Base-by-base conservation (phyloP, 345 rosid species). In the Populus euphratica region DNA sequence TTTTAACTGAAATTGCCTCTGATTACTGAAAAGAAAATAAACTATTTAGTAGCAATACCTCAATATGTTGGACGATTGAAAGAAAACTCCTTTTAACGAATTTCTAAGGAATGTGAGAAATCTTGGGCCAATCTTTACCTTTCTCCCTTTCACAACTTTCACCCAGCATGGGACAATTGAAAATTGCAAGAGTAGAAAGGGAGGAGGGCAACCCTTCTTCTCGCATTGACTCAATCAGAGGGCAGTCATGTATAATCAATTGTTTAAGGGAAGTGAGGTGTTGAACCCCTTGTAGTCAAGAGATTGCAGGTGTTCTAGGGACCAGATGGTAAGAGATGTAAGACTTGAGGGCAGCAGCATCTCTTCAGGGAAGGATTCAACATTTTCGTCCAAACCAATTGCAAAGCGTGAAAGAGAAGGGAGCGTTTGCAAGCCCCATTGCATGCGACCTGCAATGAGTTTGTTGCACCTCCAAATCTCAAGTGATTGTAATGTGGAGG, bases 291-390 rank as follows among this genome's bases (percentile, higher is more conserved):
- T 56, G 20, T 38, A 54, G 36, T 38, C 68, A 25, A 76, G 25
- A 50, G 25, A 69, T 68, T 69, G 52, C 54, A 76, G 4, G 50
- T 52, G n/a, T 36, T 23, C 6, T 23, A 74, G 18, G 6, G 33
- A 11, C 12, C 3, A 11, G 8, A 69, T 54, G 20, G 1, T 2
- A 27, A 38, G 73, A 33, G 9, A 38, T 5, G 61, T 29, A 56
- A 70, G 44, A 16, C 69, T 25, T 16, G 61, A 41, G 11, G 75
- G 80, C 10, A 77, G 61, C 39, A 78, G 67, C 23, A 17, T 64
- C 54, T 71, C 39, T 18, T 72, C 72, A 2, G 81, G 76, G 36
- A 78, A 72, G 20, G 72, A 78, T 13, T 64, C 72, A 17, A 64
- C 20, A 50, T 41, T 49, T 43, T 71, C 2, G 50, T 47, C 5